These are phyloP conservation scores for Colletotrichum sp. DNA, from an alignment of 2,329 filamentous ascomycete species.

Conservation along the genomic window DNA sequence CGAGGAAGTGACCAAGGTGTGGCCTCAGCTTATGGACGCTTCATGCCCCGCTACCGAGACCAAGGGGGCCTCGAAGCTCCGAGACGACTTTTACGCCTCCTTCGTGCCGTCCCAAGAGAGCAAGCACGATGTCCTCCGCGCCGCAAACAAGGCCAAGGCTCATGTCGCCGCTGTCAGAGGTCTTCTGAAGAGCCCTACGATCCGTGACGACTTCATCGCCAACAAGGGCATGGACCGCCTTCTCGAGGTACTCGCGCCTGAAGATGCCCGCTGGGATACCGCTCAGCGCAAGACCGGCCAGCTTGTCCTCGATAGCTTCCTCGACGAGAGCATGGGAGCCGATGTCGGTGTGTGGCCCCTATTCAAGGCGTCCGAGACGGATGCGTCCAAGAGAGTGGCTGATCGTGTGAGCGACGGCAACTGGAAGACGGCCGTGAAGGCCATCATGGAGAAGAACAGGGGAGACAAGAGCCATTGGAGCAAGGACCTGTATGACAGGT, in stretches of 20 bases:
- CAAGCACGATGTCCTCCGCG: slow-evolving; percentile 1
- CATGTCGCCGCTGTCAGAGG: slow-evolving; percentile 59
- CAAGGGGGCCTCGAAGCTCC: slow-evolving; percentile 28
- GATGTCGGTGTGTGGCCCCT: slow-evolving; percentile 60
- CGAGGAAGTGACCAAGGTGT: slow-evolving; percentile 52
- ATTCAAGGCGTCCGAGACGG: slow-evolving; percentile 15
- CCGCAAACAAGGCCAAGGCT: slow-evolving; percentile 34
- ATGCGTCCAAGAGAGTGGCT: slow-evolving; percentile 13
- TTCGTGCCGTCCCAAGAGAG: slow-evolving; percentile 34
- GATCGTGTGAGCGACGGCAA: slow-evolving; percentile 14
- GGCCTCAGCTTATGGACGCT: slow-evolving; percentile 45
- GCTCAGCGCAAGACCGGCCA: slow-evolving; percentile 61
- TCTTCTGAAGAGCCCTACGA: slow-evolving; percentile 57
- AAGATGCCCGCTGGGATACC: slow-evolving; percentile 52
- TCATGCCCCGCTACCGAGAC: slow-evolving; percentile 34
- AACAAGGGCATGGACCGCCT: slow-evolving; percentile 59
- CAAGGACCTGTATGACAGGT: slow-evolving; percentile 5
- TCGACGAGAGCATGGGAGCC: slow-evolving; percentile 70
- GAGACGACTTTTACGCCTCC: slow-evolving; percentile 44
- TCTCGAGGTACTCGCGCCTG: slow-evolving; percentile 54
- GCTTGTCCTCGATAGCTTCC: slow-evolving; percentile 67
- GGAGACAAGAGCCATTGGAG: slow-evolving; percentile 21
- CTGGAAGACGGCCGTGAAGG: slow-evolving; percentile 15
- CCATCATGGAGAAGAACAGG: slow-evolving; percentile 12
- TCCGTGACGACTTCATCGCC: slow-evolving; percentile 61